phyloP scores from a whole-genome alignment of 345 rosid species.

The Erysimum cheiranthoides region DNA sequence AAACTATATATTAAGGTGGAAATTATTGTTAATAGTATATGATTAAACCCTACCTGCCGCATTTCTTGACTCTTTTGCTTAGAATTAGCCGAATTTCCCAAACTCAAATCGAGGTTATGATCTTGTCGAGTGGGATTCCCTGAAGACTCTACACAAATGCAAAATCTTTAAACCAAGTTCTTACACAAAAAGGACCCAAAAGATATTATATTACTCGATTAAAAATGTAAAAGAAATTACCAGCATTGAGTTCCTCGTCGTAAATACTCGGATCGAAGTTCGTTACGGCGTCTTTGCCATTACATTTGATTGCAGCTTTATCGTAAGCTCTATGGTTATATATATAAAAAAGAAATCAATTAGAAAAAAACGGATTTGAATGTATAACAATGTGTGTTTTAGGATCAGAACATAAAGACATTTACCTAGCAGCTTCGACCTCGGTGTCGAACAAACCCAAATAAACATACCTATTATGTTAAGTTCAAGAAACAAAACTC shows the following conservation, averaged over 20 bases:
- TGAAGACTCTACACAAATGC: slow-evolving; percentile 50
- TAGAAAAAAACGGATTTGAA: not conserved
- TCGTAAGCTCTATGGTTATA: slow-evolving; percentile 77
- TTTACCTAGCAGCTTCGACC: slow-evolving; percentile 95
- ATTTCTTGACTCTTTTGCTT: slow-evolving; percentile 45
- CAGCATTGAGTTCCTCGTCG: slow-evolving; percentile 53
- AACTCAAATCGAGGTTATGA: slow-evolving; percentile 92
- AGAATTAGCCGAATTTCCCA: slow-evolving; percentile 65
- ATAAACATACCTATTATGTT: slow-evolving; percentile 80
- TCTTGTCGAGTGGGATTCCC: slow-evolving; percentile 49
- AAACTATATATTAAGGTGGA: not conserved
- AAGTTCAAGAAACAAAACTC: slow-evolving; percentile 6
- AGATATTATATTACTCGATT: not conserved
- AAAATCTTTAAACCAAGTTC: not conserved
- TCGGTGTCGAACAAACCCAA: slow-evolving; percentile 94
- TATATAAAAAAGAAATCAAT: not conserved
- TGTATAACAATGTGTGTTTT: slow-evolving; percentile 3
- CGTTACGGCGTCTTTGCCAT: slow-evolving; percentile 93
- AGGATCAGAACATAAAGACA: slow-evolving; percentile 13
- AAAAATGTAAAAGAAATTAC: not conserved
- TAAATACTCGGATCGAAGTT: slow-evolving; percentile 82
- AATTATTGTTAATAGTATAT: not conserved
- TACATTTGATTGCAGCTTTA: slow-evolving; percentile 85
- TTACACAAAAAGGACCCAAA: not conserved
- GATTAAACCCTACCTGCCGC: slow-evolving; percentile 40